Evolutionary conservation across 2,329 filamentous ascomycete genomes (phyloP), one percentile per base, ranked within the genome.

Genomic region (Neonectria sp.): DNA sequence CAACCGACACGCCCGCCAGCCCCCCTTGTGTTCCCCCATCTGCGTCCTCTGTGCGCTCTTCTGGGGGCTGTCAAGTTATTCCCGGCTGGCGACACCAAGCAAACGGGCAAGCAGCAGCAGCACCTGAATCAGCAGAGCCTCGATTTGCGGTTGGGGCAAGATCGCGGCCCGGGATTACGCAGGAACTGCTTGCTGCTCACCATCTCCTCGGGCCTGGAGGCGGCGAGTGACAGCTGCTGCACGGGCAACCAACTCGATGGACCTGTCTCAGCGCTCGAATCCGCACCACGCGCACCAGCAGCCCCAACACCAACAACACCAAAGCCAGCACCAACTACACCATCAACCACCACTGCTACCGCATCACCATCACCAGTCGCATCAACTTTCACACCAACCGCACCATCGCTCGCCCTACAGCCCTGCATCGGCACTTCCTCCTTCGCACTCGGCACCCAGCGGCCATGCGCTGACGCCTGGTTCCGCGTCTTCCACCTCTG

Each of bases 241-340:
- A 63, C 63, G 57, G 53, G 61, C 65, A 40, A 65, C 25, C 62
- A 33, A 61, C 62, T 65, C 71, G 29, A 75, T 78, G 76, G 76
- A 77, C 68, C 63, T 78, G 58, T 71, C 72, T 57, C 74, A 76
- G 63, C 73, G 75, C 70, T 69, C 71, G 57, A 74, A 72, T 62
- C 73, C 71, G 73, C 73, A 73, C 68, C 65, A 73, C 52, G 64
- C 68, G 61, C 72, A 68, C 60, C 72, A 70, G 13, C 72, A 71
- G 35, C 62, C 68, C 35, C 68, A 62, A 21, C 65, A 45, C 43
- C 70, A 71, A 57, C 71, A 73, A 25, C 49, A 62, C 25, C 72
- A 74, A 7, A 21, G 13, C 13, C 46, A 29, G 7, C 49, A 21
- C 29, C 73, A 72, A 61, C 61, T 72, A 40, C 60, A 63, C 61